Base-by-base conservation (phyloP, 495 filamentous ascomycete species). In the Penicillium mononematosum region DNA sequence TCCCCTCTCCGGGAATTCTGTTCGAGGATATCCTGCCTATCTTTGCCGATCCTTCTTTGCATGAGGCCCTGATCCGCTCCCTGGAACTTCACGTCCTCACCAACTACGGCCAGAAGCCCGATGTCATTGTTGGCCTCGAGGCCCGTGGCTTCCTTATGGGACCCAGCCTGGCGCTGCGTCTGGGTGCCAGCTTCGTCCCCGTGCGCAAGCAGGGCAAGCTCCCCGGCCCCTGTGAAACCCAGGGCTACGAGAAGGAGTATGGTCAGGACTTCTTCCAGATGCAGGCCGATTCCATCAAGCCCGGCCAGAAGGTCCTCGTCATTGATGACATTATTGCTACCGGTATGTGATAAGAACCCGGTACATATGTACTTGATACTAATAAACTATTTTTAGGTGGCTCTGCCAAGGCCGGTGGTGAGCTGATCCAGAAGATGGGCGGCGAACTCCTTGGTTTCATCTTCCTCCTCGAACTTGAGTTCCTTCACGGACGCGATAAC, bases 1-100 rank as follows among this genome's bases (percentile, higher is more conserved):
- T 99, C 77, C 95, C 95, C 34, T 86, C 88, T 48, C 88, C 89
- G 6, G 95, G 95, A 70, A 92, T 99, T 69, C 82, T 96, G 54
- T 99, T 99, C 75, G 91, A 97, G 81, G 95, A 99, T 75, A 97
- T 99, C 76, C 85, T 99, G 57, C 95, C 94, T 32, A 87, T 99
- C 63, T 99, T 99, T 79, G 86, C 88, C 71, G 79, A 90, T 62
- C 83, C 85, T n/a, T 66, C 71, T 25, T 75, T 91, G 49, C 94
- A 97, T 75, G 78, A 79, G 53, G 78, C 84, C 25, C 86, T 99
- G 25, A 76, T 98, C 64, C 86, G 87, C 62, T 93, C 91, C 20
- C 85, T 98, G 56, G 90, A 96, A 71, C 81, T 97, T 61, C 89
- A 96, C 66, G 79, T 96, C 55, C 71, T 79, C 58, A 75, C 82